Percentiles rank a stretch among this genome's conserved stretches.
Evolutionary conservation across 768 basidiomycete species (phyloP).

Genomic region (Leccinum pellstonianum): DNA sequence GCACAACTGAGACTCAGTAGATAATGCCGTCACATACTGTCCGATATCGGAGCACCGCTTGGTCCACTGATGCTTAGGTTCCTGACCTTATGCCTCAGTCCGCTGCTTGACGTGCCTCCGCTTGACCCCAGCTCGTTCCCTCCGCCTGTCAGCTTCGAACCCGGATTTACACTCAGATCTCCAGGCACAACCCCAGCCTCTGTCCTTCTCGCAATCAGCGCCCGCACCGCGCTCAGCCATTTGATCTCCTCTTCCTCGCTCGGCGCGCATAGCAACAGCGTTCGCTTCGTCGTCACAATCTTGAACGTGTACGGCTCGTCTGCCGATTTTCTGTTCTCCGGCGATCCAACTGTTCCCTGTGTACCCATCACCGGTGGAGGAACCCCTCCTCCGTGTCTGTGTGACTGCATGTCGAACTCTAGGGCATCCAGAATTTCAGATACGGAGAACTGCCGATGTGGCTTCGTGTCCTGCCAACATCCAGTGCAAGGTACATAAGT

Average conservation of each 20-base stretch:
- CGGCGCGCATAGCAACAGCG: slow-evolving; percentile 87
- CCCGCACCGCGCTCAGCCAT: slow-evolving; percentile 94
- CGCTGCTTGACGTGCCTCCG: slow-evolving; percentile 31
- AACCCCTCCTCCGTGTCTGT: slow-evolving; percentile 41
- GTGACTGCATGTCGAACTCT: slow-evolving; percentile 70
- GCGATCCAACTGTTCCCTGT: slow-evolving; percentile 36
- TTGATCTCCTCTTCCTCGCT: slow-evolving; percentile 97
- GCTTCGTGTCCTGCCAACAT: slow-evolving; percentile 74
- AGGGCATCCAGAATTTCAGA: slow-evolving; percentile 87
- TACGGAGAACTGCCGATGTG: slow-evolving; percentile 83
- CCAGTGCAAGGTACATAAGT: slow-evolving; percentile 5
- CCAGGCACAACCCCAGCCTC: slow-evolving; percentile 52
- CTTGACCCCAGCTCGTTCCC: slow-evolving; percentile 21
- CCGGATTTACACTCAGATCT: slow-evolving; percentile 31
- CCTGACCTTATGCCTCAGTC: slow-evolving; percentile 48
- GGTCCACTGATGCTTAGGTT: slow-evolving; percentile 44
- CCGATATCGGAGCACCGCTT: slow-evolving; percentile 23
- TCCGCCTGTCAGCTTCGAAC: slow-evolving; percentile 12
- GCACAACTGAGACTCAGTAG: slow-evolving; percentile 4
- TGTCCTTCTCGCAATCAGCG: slow-evolving; percentile 76
- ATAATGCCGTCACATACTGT: slow-evolving; percentile 28
- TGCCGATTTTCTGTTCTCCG: slow-evolving; percentile 45
- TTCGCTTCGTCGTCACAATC: slow-evolving; percentile 92
- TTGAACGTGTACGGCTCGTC: slow-evolving; percentile 76
- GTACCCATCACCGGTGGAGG: slow-evolving; percentile 33